phyloP scores from a whole-genome alignment of 768 basidiomycete genomes.

The Tephrocybe sp. region DNA sequence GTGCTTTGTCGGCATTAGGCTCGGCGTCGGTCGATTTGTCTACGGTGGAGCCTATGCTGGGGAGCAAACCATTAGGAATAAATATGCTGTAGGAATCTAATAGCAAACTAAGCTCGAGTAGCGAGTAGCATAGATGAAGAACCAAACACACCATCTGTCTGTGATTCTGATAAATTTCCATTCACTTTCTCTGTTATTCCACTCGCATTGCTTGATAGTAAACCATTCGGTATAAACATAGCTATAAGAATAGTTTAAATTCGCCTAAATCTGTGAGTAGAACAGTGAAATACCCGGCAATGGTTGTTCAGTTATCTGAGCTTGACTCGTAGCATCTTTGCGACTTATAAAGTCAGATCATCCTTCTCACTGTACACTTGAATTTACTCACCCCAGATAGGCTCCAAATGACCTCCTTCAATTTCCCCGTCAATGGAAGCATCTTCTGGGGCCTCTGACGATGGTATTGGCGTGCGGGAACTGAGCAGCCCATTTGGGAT shows the following conservation, averaged over 20 bases:
- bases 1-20: background rate
- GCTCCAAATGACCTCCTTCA: background rate
- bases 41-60: background rate
- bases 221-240: slow-evolving; percentile 16
- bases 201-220: slow-evolving; percentile 9
- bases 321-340: too few species aligned
- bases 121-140: background rate
- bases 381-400: background rate
- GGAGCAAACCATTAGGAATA: slow-evolving; percentile 6
- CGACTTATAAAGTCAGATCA: too few species aligned
- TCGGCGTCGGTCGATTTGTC: background rate
- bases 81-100: background rate
- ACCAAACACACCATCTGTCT: background rate
- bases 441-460: background rate
- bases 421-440: background rate
- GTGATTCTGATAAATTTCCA: background rate
- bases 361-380: too few species aligned
- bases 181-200: background rate
- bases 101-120: too few species aligned
- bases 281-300: background rate
- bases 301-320: background rate
- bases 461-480: background rate
- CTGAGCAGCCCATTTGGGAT: slow-evolving; percentile 17
- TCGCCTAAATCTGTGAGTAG: too few species aligned
- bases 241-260: background rate